Conservation (phyloP, 192 early-diverging fungal genomes). For the Coemansia sp. region DNA sequence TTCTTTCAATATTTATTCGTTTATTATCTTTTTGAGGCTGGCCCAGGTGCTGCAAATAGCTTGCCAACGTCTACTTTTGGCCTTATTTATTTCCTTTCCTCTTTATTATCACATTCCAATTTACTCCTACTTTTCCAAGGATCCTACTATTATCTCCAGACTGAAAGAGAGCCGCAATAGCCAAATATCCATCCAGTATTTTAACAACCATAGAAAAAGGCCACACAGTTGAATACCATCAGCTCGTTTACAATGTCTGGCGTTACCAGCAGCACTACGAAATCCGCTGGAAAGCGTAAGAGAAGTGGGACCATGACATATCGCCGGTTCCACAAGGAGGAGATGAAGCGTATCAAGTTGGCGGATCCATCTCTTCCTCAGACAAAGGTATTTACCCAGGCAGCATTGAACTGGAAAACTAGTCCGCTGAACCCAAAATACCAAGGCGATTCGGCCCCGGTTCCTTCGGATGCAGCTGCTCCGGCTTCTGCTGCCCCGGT, state of each 20-base stretch:
- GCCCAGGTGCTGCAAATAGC: neutral
- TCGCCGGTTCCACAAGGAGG: conserved; percentile 36
- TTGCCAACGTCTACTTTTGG: neutral
- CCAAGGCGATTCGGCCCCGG: conserved; percentile 7
- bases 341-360: conserved; percentile 48
- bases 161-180: no score
- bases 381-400: conserved; percentile 53
- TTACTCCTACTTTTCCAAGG: neutral
- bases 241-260: conserved; percentile 5
- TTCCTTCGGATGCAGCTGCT: neutral
- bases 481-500: neutral
- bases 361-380: conserved; percentile 45
- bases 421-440: conserved; percentile 50
- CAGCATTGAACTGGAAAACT: conserved; percentile 44
- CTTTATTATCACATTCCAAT: neutral
- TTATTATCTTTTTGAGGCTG: neutral
- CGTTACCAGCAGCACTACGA: conserved; percentile 4
- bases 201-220: neutral
- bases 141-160: no score
- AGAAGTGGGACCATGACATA: conserved; percentile 29
- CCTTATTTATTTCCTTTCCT: neutral
- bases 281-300: conserved; percentile 23
- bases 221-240: neutral
- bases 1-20: neutral
- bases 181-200: neutral